A percentile compares a stretch with the other conserved stretches of the same genome.
phyloP scores from a whole-genome alignment of 106 monocot species.

The Alisma plantagoaquatica region DNA sequence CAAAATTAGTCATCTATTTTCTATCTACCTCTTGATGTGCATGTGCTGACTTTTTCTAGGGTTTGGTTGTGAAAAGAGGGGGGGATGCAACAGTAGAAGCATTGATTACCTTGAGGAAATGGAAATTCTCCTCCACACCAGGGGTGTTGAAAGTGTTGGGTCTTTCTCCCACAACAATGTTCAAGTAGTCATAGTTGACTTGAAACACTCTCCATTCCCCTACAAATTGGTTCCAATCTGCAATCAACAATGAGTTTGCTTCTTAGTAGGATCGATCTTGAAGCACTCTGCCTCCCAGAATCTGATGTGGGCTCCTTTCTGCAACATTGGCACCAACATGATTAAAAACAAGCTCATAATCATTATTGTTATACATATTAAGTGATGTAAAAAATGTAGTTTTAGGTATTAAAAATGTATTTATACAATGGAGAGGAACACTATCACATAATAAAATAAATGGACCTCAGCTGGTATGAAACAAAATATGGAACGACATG shows the following conservation, averaged over 20 bases:
- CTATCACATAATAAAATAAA: too few species aligned
- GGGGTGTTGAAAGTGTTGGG: slow-evolving; percentile 95
- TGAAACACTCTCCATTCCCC: slow-evolving; percentile 83
- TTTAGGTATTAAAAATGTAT: too few species aligned
- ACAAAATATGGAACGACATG: too few species aligned
- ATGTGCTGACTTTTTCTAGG: too few species aligned
- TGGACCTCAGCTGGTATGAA: too few species aligned
- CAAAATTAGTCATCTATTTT: not conserved
- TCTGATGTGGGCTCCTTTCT: slow-evolving; percentile 60
- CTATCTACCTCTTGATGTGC: not conserved
- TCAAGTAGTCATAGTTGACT: slow-evolving; percentile 86
- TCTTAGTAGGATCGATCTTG: slow-evolving; percentile 71
- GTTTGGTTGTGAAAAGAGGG: too few species aligned
- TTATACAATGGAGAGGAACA: too few species aligned
- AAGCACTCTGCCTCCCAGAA: slow-evolving; percentile 91
- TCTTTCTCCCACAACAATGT: slow-evolving; percentile 72
- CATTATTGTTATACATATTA: not conserved
- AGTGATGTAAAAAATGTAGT: not conserved
- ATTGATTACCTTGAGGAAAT: slow-evolving; percentile 75
- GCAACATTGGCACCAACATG: not conserved
- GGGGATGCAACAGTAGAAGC: not conserved
- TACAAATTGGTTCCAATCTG: slow-evolving; percentile 57
- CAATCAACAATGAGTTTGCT: slow-evolving; percentile 54
- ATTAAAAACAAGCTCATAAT: not conserved
- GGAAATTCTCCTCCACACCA: slow-evolving; percentile 82